Evolutionary conservation across 192 early-diverging fungal genomes (phyloP).

Genomic region (Kickxella alabastrina): DNA sequence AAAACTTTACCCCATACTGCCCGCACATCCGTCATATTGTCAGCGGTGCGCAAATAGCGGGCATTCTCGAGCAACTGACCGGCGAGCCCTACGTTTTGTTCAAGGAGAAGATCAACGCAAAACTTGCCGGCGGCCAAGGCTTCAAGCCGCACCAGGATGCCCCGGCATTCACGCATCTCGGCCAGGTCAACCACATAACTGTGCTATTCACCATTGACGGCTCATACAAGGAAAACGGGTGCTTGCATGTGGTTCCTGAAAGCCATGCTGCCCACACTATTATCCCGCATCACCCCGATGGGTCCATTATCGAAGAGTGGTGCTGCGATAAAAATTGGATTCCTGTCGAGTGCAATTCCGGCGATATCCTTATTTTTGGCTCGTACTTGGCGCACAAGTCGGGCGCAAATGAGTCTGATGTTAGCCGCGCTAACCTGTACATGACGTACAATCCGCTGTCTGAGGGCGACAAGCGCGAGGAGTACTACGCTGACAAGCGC

Average conservation of each 20-base stretch:
- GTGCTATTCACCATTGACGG: slow-evolving; percentile 58
- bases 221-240: slow-evolving; percentile 56
- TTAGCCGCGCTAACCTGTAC: slow-evolving; percentile 55
- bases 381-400: slow-evolving; percentile 61
- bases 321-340: slow-evolving; percentile 51
- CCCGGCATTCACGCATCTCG: slow-evolving; percentile 59
- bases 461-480: slow-evolving; percentile 57
- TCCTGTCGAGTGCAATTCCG: slow-evolving; percentile 56
- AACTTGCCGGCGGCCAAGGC: slow-evolving; percentile 59
- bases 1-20: slow-evolving; percentile 60
- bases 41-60: slow-evolving; percentile 47
- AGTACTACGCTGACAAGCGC: slow-evolving; percentile 60
- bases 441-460: slow-evolving; percentile 58
- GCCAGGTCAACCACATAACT: slow-evolving; percentile 55
- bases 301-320: slow-evolving; percentile 53
- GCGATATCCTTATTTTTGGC: slow-evolving; percentile 60
- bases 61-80: slow-evolving; percentile 50
- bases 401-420: slow-evolving; percentile 49
- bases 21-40: slow-evolving; percentile 47
- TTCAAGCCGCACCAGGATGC: slow-evolving; percentile 61
- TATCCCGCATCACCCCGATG: slow-evolving; percentile 48
- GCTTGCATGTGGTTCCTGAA: slow-evolving; percentile 55
- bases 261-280: slow-evolving; percentile 44
- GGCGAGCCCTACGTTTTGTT: slow-evolving; percentile 56
- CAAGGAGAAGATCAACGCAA: slow-evolving; percentile 64